Conservation (phyloP, 768 basidiomycete genomes). For the Amanita rimosa region DNA sequence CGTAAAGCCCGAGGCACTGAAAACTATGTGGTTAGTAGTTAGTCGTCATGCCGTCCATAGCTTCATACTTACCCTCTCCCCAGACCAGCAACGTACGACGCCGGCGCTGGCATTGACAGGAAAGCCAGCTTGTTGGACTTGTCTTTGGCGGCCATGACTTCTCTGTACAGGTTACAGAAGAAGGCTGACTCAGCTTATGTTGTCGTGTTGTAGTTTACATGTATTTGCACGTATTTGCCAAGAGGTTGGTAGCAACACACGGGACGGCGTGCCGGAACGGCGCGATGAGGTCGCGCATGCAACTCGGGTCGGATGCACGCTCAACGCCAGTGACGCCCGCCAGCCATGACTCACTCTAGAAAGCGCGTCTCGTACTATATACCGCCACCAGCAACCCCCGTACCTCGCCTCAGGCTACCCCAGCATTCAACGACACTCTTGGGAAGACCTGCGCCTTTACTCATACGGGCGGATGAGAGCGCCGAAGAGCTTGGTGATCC, state of each 20-base stretch:
- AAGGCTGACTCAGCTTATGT: neutral
- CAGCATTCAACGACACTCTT: conserved; percentile 48
- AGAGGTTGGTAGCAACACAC: no score
- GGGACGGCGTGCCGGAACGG: no score
- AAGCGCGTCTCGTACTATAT: conserved; percentile 84
- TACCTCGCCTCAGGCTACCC: conserved; percentile 64
- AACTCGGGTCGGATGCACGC: no score
- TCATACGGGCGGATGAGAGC: neutral
- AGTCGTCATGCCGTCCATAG: conserved; percentile 1
- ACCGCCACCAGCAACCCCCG: conserved; percentile 52
- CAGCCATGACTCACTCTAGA: conserved; percentile 24
- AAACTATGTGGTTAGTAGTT: conserved; percentile 9
- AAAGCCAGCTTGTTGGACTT: conserved; percentile 80
- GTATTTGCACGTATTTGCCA: neutral
- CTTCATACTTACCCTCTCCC: conserved; percentile 71
- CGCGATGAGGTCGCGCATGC: no score
- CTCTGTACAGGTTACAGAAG: no score
- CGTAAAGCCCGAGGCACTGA: conserved; percentile 91
- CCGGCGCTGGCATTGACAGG: conserved; percentile 86
- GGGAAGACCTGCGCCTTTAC: conserved; percentile 22
- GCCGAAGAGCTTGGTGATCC: neutral
- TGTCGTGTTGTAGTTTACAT: neutral
- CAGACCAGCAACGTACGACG: conserved; percentile 97
- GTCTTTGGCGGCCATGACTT: conserved; percentile 12
- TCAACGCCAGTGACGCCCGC: neutral